A percentile compares a stretch with the other conserved stretches of the same genome.
Evolutionary conservation across 805 yeast genomes (phyloP).

Genomic region (Candida verbasci): DNA sequence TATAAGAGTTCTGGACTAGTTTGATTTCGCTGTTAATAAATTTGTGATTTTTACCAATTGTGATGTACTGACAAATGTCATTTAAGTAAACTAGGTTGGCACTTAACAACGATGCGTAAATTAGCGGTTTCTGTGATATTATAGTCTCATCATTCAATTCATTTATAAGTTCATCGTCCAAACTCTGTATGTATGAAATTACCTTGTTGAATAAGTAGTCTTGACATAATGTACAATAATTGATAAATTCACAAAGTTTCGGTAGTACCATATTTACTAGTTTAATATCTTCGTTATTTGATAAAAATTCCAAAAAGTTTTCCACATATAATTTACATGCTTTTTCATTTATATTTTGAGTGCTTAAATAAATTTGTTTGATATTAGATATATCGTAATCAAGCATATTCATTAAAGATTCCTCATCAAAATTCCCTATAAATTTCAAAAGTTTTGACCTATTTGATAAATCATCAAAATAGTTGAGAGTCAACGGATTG

Average conservation of each 20-base stretch:
- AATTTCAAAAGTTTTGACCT: conserved; percentile 2
- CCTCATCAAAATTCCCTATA: not conserved
- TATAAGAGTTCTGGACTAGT: conserved; percentile 42
- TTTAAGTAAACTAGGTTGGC: conserved; percentile 44
- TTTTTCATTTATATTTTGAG: not conserved
- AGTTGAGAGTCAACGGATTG: not conserved
- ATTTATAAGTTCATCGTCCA: not conserved
- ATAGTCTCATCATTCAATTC: conserved; percentile 11
- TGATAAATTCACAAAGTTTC: conserved; percentile 1
- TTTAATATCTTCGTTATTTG: not conserved
- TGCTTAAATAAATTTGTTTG: not conserved
- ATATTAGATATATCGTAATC: not conserved
- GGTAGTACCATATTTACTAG: conserved; percentile 4
- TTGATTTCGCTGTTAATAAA: conserved; percentile 21
- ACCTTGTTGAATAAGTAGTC: conserved; percentile 5
- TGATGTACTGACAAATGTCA: conserved; percentile 42
- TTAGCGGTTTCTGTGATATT: conserved; percentile 36
- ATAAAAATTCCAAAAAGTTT: not conserved
- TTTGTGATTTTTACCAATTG: conserved; percentile 34
- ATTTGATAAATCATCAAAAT: conserved; percentile 1
- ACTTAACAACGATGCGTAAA: conserved; percentile 35
- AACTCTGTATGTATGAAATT: not conserved
- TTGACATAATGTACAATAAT: not conserved
- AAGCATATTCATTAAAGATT: conserved; percentile 1
- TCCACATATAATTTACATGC: conserved; percentile 1